Evolutionary conservation across 2,329 filamentous ascomycete genomes (phyloP), one percentile per base, ranked within the genome.

Genomic region (Botryotinia narcissicola): DNA sequence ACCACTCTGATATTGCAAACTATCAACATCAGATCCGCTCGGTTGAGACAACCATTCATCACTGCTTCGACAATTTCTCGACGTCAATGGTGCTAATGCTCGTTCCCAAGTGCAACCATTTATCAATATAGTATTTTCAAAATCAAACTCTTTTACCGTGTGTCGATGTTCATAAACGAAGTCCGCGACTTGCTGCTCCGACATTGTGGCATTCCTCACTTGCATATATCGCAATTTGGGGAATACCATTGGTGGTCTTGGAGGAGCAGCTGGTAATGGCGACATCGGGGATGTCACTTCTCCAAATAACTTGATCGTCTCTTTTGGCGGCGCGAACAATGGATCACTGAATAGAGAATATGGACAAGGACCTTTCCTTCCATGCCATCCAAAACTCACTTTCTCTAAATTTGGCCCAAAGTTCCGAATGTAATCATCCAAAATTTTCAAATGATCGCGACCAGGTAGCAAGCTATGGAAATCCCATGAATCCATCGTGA

Each of bases 331-430:
- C 37, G 88, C 85, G 79, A 92, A 90, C n/a, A 93, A 85, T 22
- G 91, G 89, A 78, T 95, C 92, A 18, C 73, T 77, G 69, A 77
- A 79, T n/a, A 95, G 85, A 0, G 90, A 89, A 32, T 96, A 82
- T 1, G 93, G 93, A 73, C 91, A 93, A 2, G 92, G 92, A 0
- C 93, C 93, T 80, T 90, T 90, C 62, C 84, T 83, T 57, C 92
- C 92, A 75, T 91, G 85, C 94, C 94, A 97, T 73, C 89, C 87
- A 82, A 97, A 97, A 73, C 87, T 87, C 73, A 97, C 86, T 81
- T 90, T 90, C 75, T 91, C 90, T 1, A 96, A 85, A 46, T 83
- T 85, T 8, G 86, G 84, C 0, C 91, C 87, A 80, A 97, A 93
- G 76, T 85, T 86, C 73, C 92, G 89, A 75, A 97, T 86, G 80